These are phyloP conservation scores for Phlyctochytrium bullatum DNA, from an alignment of 192 early-diverging fungal genomes.

Conservation along the genomic window DNA sequence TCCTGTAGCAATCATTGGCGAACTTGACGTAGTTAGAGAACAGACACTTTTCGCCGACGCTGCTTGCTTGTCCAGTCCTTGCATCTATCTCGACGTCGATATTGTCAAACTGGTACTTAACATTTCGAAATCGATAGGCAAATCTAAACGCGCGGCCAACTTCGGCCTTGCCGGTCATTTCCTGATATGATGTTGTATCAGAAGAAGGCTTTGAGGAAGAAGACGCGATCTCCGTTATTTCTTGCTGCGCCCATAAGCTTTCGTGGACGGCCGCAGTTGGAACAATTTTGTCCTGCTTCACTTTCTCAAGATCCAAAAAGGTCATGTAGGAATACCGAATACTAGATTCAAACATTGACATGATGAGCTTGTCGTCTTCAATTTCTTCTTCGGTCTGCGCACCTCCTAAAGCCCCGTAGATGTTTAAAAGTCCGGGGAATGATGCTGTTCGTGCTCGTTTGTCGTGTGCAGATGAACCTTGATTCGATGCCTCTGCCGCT, in stretches of 20 bases:
- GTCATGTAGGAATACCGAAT: slow-evolving; percentile 48
- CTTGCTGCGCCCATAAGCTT: slow-evolving; percentile 46
- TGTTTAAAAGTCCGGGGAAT: slow-evolving; percentile 16
- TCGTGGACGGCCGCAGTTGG: slow-evolving; percentile 34
- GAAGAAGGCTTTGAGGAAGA: background rate
- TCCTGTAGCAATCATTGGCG: slow-evolving; percentile 39
- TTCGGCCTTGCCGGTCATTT: background rate
- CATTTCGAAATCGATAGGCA: slow-evolving; percentile 24
- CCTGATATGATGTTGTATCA: background rate
- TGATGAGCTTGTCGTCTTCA: slow-evolving; percentile 18
- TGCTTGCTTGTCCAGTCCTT: too few species aligned
- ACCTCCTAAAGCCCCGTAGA: slow-evolving; percentile 18
- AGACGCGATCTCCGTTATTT: slow-evolving; percentile 31
- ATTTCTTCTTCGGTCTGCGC: background rate
- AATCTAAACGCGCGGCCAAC: slow-evolving; percentile 44
- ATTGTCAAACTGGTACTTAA: slow-evolving; percentile 20
- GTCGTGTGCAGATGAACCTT: background rate
- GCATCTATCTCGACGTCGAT: slow-evolving; percentile 20
- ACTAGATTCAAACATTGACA: slow-evolving; percentile 35
- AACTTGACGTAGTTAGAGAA: slow-evolving; percentile 32
- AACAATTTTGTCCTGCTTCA: slow-evolving; percentile 43
- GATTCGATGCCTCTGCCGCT: slow-evolving; percentile 7
- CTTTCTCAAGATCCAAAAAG: slow-evolving; percentile 44
- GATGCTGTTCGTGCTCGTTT: background rate
- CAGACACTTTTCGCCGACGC: slow-evolving; percentile 1